phyloP scores from a whole-genome alignment of 306 rosid genomes.

The Cucurbita pepo region DNA sequence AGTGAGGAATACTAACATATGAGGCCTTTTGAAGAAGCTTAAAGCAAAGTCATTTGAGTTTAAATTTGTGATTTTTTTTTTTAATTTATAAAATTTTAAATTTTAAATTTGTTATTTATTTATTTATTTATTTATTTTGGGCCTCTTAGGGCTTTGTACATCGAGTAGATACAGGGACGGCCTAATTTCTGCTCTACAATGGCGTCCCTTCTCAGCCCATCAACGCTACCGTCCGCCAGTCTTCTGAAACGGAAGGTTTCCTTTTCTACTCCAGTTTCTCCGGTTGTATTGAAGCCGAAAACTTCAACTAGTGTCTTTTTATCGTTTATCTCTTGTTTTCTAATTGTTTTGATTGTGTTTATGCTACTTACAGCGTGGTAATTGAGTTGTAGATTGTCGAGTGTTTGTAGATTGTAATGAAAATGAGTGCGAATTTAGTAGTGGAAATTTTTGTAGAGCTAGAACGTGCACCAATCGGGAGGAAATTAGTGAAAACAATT shows the following conservation, averaged over 20 bases:
- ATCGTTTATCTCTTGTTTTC: not conserved
- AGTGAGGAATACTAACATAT: too few relatives aligned
- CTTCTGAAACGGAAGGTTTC: not conserved
- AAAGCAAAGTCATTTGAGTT: too few relatives aligned
- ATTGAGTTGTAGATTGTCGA: not conserved
- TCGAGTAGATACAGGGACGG: not conserved
- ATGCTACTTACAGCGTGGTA: not conserved
- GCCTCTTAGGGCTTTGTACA: not conserved
- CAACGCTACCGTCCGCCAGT: not conserved
- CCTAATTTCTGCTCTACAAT: not conserved
- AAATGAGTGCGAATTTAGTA: not conserved
- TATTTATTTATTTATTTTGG: not conserved
- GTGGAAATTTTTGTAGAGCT: not conserved
- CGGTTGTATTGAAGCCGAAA: not conserved
- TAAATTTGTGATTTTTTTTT: too few relatives aligned
- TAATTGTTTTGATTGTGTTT: not conserved
- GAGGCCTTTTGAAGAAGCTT: too few relatives aligned
- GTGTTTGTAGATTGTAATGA: not conserved
- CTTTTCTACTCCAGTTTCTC: not conserved
- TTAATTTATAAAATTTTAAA: too few relatives aligned
- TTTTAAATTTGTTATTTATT: too few relatives aligned
- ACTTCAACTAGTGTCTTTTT: not conserved
- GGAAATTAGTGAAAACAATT: not conserved
- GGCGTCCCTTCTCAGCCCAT: slow-evolving; percentile 4
- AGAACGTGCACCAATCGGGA: not conserved